A percentile compares a stretch with the other conserved stretches of the same genome.
phyloP scores from a whole-genome alignment of 208 protist species.

The Acanthamoeba triangularis region DNA sequence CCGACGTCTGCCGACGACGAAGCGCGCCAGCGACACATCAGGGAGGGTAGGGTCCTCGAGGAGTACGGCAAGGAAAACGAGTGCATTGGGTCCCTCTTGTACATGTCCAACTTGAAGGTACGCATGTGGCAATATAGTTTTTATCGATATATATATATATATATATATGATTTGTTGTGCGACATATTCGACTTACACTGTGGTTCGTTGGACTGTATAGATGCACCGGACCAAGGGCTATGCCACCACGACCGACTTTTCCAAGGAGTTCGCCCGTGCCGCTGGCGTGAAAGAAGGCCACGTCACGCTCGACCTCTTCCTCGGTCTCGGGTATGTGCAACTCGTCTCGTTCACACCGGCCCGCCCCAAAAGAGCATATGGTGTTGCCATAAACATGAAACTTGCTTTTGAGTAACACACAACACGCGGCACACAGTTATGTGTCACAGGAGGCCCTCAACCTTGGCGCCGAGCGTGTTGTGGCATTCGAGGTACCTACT shows the following conservation, averaged over 20 bases:
- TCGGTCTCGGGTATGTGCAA: conserved; percentile 14
- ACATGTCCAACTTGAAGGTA: conserved; percentile 31
- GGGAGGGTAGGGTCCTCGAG: neutral
- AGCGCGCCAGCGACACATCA: neutral
- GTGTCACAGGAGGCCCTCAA: conserved; percentile 14
- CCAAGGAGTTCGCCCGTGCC: conserved; percentile 5
- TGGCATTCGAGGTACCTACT: conserved; percentile 16
- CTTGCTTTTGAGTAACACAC: too few relatives aligned
- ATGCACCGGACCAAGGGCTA: conserved; percentile 43
- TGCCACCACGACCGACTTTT: conserved; percentile 29
- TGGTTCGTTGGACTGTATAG: neutral
- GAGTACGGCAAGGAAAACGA: neutral
- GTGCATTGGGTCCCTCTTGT: neutral
- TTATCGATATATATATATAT: neutral
- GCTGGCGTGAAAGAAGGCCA: conserved; percentile 17
- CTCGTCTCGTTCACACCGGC: neutral
- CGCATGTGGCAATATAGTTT: neutral
- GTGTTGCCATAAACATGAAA: too few relatives aligned
- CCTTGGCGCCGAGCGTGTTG: neutral
- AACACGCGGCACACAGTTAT: neutral
- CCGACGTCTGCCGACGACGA: neutral
- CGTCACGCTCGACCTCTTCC: conserved; percentile 61
- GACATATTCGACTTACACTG: too few relatives aligned
- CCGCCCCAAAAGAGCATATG: too few relatives aligned
- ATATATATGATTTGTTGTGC: too few relatives aligned